Evolutionary conservation across 352 stramenopile species (phyloP).

Genomic region (Lagenidium giganteum): DNA sequence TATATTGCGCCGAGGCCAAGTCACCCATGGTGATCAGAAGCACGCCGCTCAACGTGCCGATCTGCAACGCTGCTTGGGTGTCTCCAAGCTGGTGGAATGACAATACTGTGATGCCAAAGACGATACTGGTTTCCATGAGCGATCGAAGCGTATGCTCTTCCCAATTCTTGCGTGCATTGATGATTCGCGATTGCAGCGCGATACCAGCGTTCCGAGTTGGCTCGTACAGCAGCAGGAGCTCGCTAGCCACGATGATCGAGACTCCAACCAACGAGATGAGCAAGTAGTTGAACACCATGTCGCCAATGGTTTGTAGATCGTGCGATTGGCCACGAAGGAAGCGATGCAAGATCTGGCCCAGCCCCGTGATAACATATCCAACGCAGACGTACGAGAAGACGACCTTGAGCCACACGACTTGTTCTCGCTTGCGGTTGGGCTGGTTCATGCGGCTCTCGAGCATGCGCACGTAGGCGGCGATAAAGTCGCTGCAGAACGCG

Average conservation of each 20-base stretch:
- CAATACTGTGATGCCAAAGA: conserved; percentile 49
- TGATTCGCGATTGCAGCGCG: conserved; percentile 65
- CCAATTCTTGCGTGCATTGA: conserved; percentile 67
- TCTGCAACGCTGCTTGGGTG: conserved; percentile 62
- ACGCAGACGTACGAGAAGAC: conserved; percentile 57
- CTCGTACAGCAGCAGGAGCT: conserved; percentile 65
- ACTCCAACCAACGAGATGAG: conserved; percentile 69
- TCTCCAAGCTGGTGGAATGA: conserved; percentile 51
- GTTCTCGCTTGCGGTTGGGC: conserved; percentile 21
- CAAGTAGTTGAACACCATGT: conserved; percentile 65
- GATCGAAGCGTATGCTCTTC: conserved; percentile 50
- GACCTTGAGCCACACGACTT: conserved; percentile 66
- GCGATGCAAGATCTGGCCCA: conserved; percentile 29
- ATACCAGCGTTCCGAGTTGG: conserved; percentile 53
- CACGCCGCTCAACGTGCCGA: conserved; percentile 60
- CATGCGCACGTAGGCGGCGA: conserved; percentile 46
- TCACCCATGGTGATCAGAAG: conserved; percentile 56
- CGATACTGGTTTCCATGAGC: conserved; percentile 48
- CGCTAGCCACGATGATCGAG: conserved; percentile 71
- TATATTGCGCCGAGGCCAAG: conserved; percentile 23
- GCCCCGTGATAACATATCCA: conserved; percentile 59
- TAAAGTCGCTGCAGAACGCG: conserved; percentile 48
- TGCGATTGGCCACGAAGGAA: conserved; percentile 34
- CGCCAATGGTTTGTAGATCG: conserved; percentile 37
- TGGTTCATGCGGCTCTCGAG: conserved; percentile 41